Conservation (phyloP, 805 yeast genomes). For the Candida easanensis region DNA sequence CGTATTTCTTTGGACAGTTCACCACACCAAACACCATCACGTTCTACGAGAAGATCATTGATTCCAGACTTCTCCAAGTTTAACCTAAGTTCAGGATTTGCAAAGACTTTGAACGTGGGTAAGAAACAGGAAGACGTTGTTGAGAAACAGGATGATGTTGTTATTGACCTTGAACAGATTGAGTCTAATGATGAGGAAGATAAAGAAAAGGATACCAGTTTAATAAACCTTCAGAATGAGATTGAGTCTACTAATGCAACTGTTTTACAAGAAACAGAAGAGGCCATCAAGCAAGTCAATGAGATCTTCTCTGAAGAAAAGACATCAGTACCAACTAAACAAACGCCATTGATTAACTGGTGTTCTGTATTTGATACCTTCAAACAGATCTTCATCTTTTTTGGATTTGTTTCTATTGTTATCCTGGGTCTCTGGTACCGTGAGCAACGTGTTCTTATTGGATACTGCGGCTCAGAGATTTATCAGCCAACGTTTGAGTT, state of each 20-base stretch:
- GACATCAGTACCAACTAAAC: constrained; percentile 6
- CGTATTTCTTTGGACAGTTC: constrained; percentile 12
- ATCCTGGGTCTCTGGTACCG: constrained; percentile 57
- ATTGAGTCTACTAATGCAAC: constrained; percentile 22
- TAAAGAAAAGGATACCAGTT: constrained; percentile 8
- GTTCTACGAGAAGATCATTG: constrained; percentile 24
- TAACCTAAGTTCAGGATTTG: constrained; percentile 34
- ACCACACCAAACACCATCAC: constrained; percentile 13
- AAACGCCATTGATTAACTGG: constrained; percentile 10
- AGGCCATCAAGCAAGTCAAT: constrained; percentile 26
- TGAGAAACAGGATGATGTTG: constrained; percentile 4
- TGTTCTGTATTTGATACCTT: constrained; percentile 14
- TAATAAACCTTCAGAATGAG: constrained; percentile 24
- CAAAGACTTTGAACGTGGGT: constrained; percentile 25
- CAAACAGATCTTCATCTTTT: constrained; percentile 31
- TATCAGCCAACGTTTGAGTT: constrained; percentile 38
- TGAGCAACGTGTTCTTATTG: constrained; percentile 58
- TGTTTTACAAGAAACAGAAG: constrained; percentile 28
- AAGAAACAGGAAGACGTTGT: neutral
- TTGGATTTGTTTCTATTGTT: constrained; percentile 35
- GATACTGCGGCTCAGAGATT: constrained; percentile 73
- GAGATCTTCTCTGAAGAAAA: constrained; percentile 18
- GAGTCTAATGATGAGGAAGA: constrained; percentile 9
- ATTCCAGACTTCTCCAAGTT: constrained; percentile 32
- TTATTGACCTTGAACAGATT: constrained; percentile 3